Evolutionary conservation across 441 rosid species (phyloP).

Genomic region (Croton setiger): DNA sequence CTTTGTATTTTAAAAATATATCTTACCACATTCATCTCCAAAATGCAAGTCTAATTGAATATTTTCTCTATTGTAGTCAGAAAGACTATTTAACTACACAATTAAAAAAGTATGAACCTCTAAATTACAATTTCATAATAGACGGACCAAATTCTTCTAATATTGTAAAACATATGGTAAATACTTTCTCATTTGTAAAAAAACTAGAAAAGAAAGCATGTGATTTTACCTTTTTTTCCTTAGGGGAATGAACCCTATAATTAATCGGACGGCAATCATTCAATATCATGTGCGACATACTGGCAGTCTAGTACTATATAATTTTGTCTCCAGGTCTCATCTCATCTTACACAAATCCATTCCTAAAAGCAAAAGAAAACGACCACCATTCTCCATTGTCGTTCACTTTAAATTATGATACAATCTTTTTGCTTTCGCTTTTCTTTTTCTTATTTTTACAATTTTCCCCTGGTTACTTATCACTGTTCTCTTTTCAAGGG

Average conservation of each 20-base stretch:
- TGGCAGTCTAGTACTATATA: not conserved
- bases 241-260: not conserved
- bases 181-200: not conserved
- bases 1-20: no score
- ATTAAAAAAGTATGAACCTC: no score
- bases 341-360: not conserved
- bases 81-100: no score
- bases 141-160: no score
- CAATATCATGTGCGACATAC: not conserved
- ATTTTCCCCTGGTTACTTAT: not conserved
- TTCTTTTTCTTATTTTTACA: not conserved
- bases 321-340: not conserved
- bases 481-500: not conserved
- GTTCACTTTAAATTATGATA: not conserved
- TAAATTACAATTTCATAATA: no score
- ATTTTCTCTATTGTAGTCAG: no score
- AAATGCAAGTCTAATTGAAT: no score
- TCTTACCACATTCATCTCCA: no score
- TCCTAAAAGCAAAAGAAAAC: slow-evolving; percentile 8
- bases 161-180: no score
- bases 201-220: not conserved
- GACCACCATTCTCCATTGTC: not conserved
- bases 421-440: not conserved
- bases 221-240: not conserved
- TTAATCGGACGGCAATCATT: slow-evolving; percentile 20